phyloP scores from a whole-genome alignment of 2,329 filamentous ascomycete genomes.

The Beauveria sp. region DNA sequence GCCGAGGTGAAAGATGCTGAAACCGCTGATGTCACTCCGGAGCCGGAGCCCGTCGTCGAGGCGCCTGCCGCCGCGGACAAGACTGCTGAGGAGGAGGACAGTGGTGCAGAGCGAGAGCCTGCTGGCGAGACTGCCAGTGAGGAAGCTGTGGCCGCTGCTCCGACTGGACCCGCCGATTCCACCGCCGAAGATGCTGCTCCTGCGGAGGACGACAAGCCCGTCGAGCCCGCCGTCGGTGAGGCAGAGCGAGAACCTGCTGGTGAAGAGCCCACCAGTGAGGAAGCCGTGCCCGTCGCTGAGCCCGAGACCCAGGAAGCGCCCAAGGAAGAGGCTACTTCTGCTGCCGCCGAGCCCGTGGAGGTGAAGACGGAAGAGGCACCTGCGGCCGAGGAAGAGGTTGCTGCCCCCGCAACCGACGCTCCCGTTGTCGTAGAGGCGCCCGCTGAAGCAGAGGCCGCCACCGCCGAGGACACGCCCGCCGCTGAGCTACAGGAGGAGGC shows the following conservation, averaged over 20 bases:
- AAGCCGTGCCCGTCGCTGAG: constrained; percentile 1
- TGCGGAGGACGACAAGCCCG: not conserved
- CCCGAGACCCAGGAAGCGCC: not conserved
- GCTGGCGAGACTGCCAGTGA: not conserved
- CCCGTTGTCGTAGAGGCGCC: not conserved
- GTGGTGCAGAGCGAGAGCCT: not conserved
- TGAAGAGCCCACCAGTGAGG: not conserved
- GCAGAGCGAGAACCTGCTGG: constrained; percentile 7
- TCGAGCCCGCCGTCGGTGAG: not conserved
- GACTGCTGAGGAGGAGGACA: not conserved
- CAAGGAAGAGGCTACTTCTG: not conserved
- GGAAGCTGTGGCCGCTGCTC: not conserved
- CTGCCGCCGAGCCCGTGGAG: not conserved
- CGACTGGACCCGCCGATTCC: not conserved
- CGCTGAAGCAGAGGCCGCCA: not conserved
- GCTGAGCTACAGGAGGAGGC: not conserved
- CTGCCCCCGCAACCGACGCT: not conserved
- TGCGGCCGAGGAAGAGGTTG: not conserved
- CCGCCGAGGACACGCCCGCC: not conserved
- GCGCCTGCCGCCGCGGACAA: not conserved
- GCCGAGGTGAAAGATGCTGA: not conserved
- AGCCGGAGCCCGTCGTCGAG: not conserved
- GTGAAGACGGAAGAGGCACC: not conserved
- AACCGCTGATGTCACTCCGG: not conserved
- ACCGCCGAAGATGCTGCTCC: not conserved